Evolutionary conservation across 2,329 filamentous ascomycete species (phyloP).

Genomic region (Madurella mycetomatis): DNA sequence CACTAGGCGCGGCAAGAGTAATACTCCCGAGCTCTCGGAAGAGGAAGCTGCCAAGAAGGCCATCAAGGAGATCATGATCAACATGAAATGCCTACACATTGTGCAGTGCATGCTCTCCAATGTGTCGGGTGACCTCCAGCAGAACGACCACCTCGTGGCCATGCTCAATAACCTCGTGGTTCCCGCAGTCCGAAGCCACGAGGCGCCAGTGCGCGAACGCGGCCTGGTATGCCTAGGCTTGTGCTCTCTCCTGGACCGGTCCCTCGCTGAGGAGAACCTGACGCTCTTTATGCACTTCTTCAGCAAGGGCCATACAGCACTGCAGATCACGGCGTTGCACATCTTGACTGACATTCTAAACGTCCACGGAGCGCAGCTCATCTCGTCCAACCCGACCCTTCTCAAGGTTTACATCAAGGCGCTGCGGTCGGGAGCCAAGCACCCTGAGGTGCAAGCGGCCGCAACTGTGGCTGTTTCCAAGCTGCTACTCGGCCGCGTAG

Average conservation of each 20-base stretch:
- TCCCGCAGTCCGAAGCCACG: constrained; percentile 87
- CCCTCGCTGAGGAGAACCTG: constrained; percentile 86
- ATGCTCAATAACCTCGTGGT: constrained; percentile 98
- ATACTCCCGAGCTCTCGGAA: constrained; percentile 46
- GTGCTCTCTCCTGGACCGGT: constrained; percentile 85
- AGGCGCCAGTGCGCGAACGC: constrained; percentile 85
- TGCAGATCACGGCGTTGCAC: constrained; percentile 86
- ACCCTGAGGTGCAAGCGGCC: constrained; percentile 71
- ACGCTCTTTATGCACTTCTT: constrained; percentile 95
- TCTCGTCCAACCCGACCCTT: constrained; percentile 62
- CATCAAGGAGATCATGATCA: constrained; percentile 87
- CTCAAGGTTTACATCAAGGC: constrained; percentile 83
- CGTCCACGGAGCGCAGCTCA: constrained; percentile 76
- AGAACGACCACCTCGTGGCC: constrained; percentile 87
- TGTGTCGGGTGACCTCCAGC: constrained; percentile 79
- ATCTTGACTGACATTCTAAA: constrained; percentile 92
- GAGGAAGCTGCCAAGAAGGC: constrained; percentile 70
- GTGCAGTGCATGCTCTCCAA: constrained; percentile 97
- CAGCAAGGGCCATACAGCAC: constrained; percentile 80
- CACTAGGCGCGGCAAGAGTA: constrained; percentile 40
- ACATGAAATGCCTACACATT: constrained; percentile 97
- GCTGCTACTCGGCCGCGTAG: constrained; percentile 73
- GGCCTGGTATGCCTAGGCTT: constrained; percentile 86
- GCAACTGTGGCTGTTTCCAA: constrained; percentile 82
- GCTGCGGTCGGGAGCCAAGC: constrained; percentile 65